phyloP scores from a whole-genome alignment of 768 basidiomycete species.

The Russula sp. region DNA sequence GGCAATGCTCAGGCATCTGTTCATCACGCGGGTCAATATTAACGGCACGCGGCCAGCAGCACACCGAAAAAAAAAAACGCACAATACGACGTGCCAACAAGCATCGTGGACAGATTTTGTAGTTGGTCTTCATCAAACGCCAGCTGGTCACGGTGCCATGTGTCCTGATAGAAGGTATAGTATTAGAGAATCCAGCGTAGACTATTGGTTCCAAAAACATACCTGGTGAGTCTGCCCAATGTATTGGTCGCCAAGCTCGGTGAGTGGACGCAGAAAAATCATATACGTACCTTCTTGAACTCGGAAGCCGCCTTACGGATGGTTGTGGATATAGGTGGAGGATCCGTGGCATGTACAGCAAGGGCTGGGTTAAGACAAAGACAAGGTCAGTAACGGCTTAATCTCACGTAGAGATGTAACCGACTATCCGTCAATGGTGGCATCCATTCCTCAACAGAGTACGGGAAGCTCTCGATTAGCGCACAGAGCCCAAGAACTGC shows the following conservation, averaged over 20 bases:
- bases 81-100: slow-evolving; percentile 89
- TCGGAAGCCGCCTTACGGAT: slow-evolving; percentile 81
- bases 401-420: slow-evolving; percentile 12
- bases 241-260: background rate
- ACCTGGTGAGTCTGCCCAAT: slow-evolving; percentile 33
- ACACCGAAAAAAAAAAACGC: slow-evolving; percentile 27
- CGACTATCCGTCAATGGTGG: slow-evolving; percentile 70
- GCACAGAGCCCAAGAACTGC: slow-evolving; percentile 45
- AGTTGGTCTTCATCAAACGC: slow-evolving; percentile 86
- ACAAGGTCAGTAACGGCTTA: background rate
- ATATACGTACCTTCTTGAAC: slow-evolving; percentile 64
- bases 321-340: slow-evolving; percentile 84
- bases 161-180: slow-evolving; percentile 47
- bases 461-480: slow-evolving; percentile 50
- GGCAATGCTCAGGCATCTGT: slow-evolving; percentile 24
- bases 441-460: slow-evolving; percentile 44
- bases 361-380: slow-evolving; percentile 40
- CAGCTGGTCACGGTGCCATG: slow-evolving; percentile 85
- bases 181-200: background rate
- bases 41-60: slow-evolving; percentile 19
- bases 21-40: slow-evolving; percentile 8
- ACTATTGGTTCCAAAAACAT: background rate
- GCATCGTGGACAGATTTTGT: slow-evolving; percentile 78
- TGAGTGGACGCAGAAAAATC: background rate
- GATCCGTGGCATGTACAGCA: slow-evolving; percentile 74